phyloP scores from a whole-genome alignment of 139 green algal species.

The Asterochloris erici region DNA sequence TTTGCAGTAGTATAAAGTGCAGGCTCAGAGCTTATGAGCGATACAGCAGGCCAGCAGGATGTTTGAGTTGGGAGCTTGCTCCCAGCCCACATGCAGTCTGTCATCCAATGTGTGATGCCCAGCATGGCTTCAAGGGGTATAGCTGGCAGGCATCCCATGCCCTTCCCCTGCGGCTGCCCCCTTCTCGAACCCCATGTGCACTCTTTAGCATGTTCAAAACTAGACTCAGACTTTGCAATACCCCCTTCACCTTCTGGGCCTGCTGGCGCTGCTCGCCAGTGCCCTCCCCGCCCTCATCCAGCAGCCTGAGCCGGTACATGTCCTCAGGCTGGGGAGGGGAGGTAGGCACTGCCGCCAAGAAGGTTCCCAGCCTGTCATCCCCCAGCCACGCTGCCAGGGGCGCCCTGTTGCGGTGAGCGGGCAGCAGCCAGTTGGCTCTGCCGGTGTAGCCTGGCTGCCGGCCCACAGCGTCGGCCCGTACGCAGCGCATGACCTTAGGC shows the following conservation, averaged over 20 bases:
- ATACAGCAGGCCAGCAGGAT: neutral
- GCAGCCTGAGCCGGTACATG: slow-evolving; percentile 18
- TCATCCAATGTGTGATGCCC: no score
- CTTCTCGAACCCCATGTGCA: no score
- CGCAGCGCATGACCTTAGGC: slow-evolving; percentile 20
- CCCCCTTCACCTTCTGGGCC: neutral
- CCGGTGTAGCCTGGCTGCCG: neutral
- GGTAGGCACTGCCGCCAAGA: slow-evolving; percentile 20
- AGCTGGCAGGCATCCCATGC: no score
- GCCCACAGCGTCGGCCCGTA: slow-evolving; percentile 11
- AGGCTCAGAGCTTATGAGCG: neutral
- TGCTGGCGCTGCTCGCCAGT: slow-evolving; percentile 6
- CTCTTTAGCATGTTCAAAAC: no score
- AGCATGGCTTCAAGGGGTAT: no score
- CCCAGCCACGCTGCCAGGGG: slow-evolving; percentile 38
- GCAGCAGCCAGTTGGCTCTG: neutral
- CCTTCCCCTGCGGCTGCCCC: no score
- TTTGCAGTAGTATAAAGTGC: neutral
- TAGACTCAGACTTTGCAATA: no score
- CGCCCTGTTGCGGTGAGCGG: neutral
- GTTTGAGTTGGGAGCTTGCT: neutral
- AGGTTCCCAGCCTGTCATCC: slow-evolving; percentile 59
- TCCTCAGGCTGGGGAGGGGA: slow-evolving; percentile 7
- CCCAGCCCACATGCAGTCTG: no score
- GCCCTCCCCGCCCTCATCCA: slow-evolving; percentile 21